Evolutionary conservation across 2,329 filamentous ascomycete species (phyloP).

Genomic region (Penicillium nordicum): DNA sequence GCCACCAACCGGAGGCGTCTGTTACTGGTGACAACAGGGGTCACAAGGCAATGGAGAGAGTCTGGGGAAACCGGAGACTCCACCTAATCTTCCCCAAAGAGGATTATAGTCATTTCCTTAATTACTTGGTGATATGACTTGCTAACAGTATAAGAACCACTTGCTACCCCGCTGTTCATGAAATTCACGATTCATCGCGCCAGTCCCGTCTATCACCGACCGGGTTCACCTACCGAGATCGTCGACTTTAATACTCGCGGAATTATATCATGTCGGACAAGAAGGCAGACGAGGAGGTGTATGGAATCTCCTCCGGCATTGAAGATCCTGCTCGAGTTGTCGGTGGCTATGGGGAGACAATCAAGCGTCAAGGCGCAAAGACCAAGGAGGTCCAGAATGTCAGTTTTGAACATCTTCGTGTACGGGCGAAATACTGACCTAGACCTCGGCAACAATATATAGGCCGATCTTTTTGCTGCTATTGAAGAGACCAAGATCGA

Average conservation of each 20-base stretch:
- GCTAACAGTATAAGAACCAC: slow-evolving; percentile 20
- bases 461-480: slow-evolving; percentile 51
- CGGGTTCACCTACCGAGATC: background rate
- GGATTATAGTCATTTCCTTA: slow-evolving; percentile 1
- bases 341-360: slow-evolving; percentile 23
- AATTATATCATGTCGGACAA: slow-evolving; percentile 18
- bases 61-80: slow-evolving; percentile 16
- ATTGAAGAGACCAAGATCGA: slow-evolving; percentile 46
- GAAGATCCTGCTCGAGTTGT: slow-evolving; percentile 16
- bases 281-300: slow-evolving; percentile 16
- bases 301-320: slow-evolving; percentile 19
- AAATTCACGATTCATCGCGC: slow-evolving; percentile 7
- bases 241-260: background rate
- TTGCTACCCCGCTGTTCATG: slow-evolving; percentile 6
- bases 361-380: slow-evolving; percentile 32
- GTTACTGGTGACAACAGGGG: slow-evolving; percentile 10
- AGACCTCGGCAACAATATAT: slow-evolving; percentile 16
- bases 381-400: slow-evolving; percentile 46
- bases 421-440: background rate
- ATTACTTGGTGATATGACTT: background rate
- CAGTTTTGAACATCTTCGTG: slow-evolving; percentile 6
- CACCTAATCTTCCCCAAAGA: slow-evolving; percentile 8
- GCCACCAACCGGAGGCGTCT: slow-evolving; percentile 16
- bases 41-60: slow-evolving; percentile 15
- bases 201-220: background rate